These are phyloP conservation scores for Sphaerostilbella broomeana DNA, from an alignment of 2,329 filamentous ascomycete species.

Conservation along the genomic window DNA sequence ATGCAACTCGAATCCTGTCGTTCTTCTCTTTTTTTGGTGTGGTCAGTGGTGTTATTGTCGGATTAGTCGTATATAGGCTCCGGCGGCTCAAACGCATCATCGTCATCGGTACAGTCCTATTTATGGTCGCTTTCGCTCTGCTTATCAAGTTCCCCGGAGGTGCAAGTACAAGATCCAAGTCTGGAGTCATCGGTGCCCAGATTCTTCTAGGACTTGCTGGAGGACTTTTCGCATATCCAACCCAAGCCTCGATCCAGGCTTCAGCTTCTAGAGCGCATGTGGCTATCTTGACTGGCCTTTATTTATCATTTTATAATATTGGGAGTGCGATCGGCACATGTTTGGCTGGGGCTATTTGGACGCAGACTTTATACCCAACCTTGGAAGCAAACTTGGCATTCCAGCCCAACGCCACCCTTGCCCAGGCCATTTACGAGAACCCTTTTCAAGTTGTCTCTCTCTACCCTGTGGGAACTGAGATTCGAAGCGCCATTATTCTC, in stretches of 20 bases:
- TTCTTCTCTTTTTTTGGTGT: conserved; percentile 50
- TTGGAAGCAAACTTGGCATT: conserved; percentile 29
- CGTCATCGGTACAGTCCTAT: conserved; percentile 47
- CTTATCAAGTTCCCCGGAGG: conserved; percentile 51
- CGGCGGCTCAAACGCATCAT: conserved; percentile 54
- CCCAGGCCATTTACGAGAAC: conserved; percentile 30
- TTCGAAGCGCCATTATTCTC: conserved; percentile 36
- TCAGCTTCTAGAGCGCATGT: conserved; percentile 32
- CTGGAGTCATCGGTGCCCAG: conserved; percentile 50
- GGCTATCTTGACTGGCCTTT: conserved; percentile 33
- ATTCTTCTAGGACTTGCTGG: conserved; percentile 52
- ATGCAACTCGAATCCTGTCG: conserved; percentile 49
- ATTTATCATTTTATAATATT: conserved; percentile 36
- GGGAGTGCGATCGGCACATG: conserved; percentile 36
- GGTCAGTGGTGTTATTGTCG: conserved; percentile 45
- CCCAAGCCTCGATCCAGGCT: conserved; percentile 35
- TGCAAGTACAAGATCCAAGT: conserved; percentile 30
- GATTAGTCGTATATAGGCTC: conserved; percentile 44
- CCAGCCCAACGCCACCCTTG: conserved; percentile 29
- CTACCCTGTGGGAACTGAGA: conserved; percentile 37
- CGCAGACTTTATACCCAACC: conserved; percentile 30
- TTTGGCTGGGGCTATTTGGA: conserved; percentile 36
- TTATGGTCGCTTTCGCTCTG: conserved; percentile 49
- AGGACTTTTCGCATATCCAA: conserved; percentile 46
- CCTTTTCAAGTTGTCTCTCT: conserved; percentile 28